phyloP scores from a whole-genome alignment of 164 flowering plant species.

The Amborella trichopoda region DNA sequence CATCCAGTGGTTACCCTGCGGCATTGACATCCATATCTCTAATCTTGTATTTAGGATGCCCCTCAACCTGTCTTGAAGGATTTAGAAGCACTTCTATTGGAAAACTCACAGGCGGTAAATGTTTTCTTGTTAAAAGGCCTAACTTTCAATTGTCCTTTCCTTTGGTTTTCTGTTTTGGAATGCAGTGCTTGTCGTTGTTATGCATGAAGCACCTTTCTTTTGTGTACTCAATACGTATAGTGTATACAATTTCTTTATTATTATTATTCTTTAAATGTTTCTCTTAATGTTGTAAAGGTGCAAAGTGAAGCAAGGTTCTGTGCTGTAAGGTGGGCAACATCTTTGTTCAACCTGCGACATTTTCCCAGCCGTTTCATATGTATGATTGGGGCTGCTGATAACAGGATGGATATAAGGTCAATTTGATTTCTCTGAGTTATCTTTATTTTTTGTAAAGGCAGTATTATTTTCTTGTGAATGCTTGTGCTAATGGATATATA shows the following conservation, averaged over 20 bases:
- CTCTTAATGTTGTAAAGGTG: slow-evolving; percentile 34
- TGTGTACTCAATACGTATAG: no score
- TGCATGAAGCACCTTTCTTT: neutral
- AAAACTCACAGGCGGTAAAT: slow-evolving; percentile 65
- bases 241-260: neutral
- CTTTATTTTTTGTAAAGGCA: neutral
- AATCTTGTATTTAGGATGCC: slow-evolving; percentile 38
- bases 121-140: neutral
- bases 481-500: no score
- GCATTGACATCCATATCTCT: neutral
- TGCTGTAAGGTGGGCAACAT: slow-evolving; percentile 95
- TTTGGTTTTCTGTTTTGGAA: no score
- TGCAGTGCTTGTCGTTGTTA: no score
- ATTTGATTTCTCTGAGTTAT: slow-evolving; percentile 2
- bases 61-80: slow-evolving; percentile 44
- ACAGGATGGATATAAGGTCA: slow-evolving; percentile 88
- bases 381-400: slow-evolving; percentile 86
- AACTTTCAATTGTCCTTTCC: neutral
- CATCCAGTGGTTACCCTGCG: neutral
- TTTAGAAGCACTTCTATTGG: slow-evolving; percentile 64
- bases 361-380: slow-evolving; percentile 92
- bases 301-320: slow-evolving; percentile 93
- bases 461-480: no score
- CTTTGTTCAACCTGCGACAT: slow-evolving; percentile 64
- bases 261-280: neutral